Percentiles rank a stretch among this genome's conserved stretches.
These are phyloP conservation scores for Globisporangium cystogenes DNA, from an alignment of 352 stramenopile genomes.

Conservation along the genomic window DNA sequence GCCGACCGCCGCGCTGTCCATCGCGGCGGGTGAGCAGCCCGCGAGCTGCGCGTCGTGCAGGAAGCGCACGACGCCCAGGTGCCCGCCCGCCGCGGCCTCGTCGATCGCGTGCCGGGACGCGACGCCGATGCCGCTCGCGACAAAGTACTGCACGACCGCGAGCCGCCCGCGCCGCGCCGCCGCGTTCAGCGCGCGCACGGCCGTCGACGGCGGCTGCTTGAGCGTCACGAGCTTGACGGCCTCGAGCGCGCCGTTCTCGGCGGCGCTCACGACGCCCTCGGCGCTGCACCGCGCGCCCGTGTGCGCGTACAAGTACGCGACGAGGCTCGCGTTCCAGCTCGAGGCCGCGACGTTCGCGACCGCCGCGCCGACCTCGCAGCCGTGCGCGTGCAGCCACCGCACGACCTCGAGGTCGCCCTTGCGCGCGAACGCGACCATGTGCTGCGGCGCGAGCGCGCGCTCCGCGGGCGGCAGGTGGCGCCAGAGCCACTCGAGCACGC, in stretches of 20 bases:
- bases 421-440: background rate
- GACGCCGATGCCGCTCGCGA: background rate
- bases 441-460: background rate
- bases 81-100: background rate
- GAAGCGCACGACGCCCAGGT: background rate
- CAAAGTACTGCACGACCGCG: background rate
- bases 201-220: background rate
- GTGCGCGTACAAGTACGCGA: background rate
- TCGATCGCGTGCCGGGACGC: background rate
- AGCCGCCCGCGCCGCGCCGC: background rate
- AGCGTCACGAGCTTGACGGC: background rate
- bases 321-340: background rate
- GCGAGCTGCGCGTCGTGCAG: background rate
- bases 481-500: conserved; percentile 2
- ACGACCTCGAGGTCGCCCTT: background rate
- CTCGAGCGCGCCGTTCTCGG: background rate
- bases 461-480: background rate
- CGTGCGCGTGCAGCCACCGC: background rate
- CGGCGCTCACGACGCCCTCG: background rate
- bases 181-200: background rate
- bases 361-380: background rate
- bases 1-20: background rate
- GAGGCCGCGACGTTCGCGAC: background rate
- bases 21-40: background rate
- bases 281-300: background rate